Evolutionary conservation across 805 yeast genomes (phyloP).

Genomic region (Wickerhamiella azyma): DNA sequence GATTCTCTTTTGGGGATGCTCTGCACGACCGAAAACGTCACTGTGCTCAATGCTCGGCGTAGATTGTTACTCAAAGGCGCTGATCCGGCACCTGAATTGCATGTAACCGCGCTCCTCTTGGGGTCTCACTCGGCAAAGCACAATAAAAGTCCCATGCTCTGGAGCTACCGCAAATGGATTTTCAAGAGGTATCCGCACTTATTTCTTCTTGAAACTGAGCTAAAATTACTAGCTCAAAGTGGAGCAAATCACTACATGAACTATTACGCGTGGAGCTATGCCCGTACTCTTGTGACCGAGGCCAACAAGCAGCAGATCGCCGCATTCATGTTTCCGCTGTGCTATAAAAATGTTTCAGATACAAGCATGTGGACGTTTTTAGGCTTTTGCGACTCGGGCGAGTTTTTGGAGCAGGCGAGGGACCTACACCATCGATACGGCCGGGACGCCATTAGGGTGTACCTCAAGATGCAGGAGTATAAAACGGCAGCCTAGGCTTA

Average conservation of each 20-base stretch:
- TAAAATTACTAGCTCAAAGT: slow-evolving; percentile 25
- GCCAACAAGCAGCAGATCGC: slow-evolving; percentile 8
- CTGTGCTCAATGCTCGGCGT: slow-evolving; percentile 22
- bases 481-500: no score
- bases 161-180: slow-evolving; percentile 28
- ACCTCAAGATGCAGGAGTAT: slow-evolving; percentile 4
- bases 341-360: slow-evolving; percentile 21
- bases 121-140: slow-evolving; percentile 25
- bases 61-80: slow-evolving; percentile 11
- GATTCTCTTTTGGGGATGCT: slow-evolving; percentile 18
- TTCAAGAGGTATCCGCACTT: slow-evolving; percentile 6
- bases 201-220: slow-evolving; percentile 16
- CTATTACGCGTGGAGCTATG: slow-evolving; percentile 36
- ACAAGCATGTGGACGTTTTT: slow-evolving; percentile 26
- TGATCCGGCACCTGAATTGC: slow-evolving; percentile 17
- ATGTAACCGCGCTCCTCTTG: slow-evolving; percentile 19
- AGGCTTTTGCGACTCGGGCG: slow-evolving; percentile 10
- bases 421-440: slow-evolving; percentile 8
- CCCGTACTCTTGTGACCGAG: slow-evolving; percentile 23
- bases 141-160: slow-evolving; percentile 28
- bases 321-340: slow-evolving; percentile 3
- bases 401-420: slow-evolving; percentile 6
- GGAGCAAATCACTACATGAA: slow-evolving; percentile 32
- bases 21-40: slow-evolving; percentile 23
- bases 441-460: slow-evolving; percentile 14